Conservation (phyloP, 768 basidiomycete genomes). For the Leccinellum rugosiceps region DNA sequence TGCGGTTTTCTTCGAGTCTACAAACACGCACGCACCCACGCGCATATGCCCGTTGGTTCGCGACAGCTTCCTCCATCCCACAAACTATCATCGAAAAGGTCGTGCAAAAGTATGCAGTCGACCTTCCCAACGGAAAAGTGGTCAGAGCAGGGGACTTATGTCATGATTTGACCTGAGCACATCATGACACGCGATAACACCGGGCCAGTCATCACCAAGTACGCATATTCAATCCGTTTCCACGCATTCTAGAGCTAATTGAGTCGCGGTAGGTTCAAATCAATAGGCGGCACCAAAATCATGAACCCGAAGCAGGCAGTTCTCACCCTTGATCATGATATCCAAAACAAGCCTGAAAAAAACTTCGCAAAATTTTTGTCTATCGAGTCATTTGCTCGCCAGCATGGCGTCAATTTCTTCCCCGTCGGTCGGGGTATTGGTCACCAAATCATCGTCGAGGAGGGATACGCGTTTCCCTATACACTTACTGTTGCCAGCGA, state of each 20-base stretch:
- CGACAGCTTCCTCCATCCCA: slow-evolving; percentile 41
- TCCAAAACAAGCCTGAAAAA: slow-evolving; percentile 89
- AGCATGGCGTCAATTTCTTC: slow-evolving; percentile 88
- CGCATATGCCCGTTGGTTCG: slow-evolving; percentile 24
- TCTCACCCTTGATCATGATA: slow-evolving; percentile 97
- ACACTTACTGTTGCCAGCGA: slow-evolving; percentile 95
- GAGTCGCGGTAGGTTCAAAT: slow-evolving; percentile 79
- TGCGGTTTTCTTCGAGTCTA: slow-evolving; percentile 7
- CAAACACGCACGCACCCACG: not conserved
- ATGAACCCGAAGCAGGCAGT: slow-evolving; percentile 82
- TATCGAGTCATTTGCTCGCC: slow-evolving; percentile 87
- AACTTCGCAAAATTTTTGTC: slow-evolving; percentile 92
- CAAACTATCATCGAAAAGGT: slow-evolving; percentile 98
- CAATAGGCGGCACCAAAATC: slow-evolving; percentile 86
- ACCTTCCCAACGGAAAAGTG: slow-evolving; percentile 68
- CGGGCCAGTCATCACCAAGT: slow-evolving; percentile 97
- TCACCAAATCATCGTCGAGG: slow-evolving; percentile 95
- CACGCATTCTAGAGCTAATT: slow-evolving; percentile 1
- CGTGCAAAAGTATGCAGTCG: slow-evolving; percentile 96
- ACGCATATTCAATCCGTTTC: slow-evolving; percentile 25
- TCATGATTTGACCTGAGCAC: slow-evolving; percentile 98
- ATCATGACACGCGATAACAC: slow-evolving; percentile 99
- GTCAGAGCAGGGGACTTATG: slow-evolving; percentile 97
- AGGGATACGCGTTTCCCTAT: slow-evolving; percentile 96
- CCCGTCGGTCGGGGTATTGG: slow-evolving; percentile 98